Evolutionary conservation across 1,284 basidiomycete species (phyloP).

Genomic region (Pterulicium gracile): DNA sequence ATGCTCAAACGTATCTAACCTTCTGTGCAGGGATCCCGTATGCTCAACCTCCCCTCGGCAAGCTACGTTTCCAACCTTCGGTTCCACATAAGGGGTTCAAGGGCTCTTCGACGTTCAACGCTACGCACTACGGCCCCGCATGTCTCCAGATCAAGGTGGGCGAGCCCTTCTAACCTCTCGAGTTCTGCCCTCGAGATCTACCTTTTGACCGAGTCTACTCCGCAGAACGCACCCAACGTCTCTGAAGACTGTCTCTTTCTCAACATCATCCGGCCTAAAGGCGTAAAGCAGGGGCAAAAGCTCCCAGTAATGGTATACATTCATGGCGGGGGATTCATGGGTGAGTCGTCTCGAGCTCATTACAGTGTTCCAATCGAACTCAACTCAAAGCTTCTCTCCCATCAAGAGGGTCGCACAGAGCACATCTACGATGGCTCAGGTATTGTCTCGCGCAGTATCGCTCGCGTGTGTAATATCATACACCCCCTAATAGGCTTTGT

Average conservation of each 20-base stretch:
- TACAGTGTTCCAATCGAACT: not conserved
- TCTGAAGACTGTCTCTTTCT: constrained; percentile 16
- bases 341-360: too few species aligned
- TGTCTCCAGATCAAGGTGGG: constrained; percentile 13
- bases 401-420: not conserved
- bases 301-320: constrained; percentile 15
- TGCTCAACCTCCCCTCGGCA: constrained; percentile 13
- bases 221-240: too few species aligned
- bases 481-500: not conserved
- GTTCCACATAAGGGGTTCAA: constrained; percentile 8
- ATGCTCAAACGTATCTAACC: too few species aligned
- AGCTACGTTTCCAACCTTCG: constrained; percentile 12
- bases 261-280: constrained; percentile 14
- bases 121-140: constrained; percentile 10
- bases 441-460: constrained; percentile 10
- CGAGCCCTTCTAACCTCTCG: too few species aligned
- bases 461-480: constrained; percentile 5
- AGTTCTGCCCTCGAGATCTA: not conserved
- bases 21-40: constrained; percentile 15
- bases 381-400: not conserved
- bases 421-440: constrained; percentile 4
- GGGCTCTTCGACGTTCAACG: constrained; percentile 9
- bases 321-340: constrained; percentile 11
- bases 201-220: not conserved
- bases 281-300: constrained; percentile 2